Percentiles rank a stretch among this genome's conserved stretches.
phyloP scores from a whole-genome alignment of 345 rosid genomes.

The Chamaenerion angustifolium region DNA sequence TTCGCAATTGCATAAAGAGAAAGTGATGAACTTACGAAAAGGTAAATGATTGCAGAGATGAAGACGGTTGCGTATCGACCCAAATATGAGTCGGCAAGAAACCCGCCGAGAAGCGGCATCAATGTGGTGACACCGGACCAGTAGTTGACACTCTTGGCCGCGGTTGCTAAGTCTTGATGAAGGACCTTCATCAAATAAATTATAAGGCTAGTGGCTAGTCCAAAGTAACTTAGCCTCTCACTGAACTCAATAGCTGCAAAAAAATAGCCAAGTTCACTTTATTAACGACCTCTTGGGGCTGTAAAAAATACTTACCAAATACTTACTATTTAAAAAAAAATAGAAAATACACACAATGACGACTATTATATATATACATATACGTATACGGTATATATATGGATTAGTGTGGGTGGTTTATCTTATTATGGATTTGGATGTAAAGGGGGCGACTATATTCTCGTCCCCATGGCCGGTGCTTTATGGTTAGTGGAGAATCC shows the following conservation, averaged over 20 bases:
- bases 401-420: no score
- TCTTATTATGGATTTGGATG: no score
- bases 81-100: conserved; percentile 32
- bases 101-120: conserved; percentile 35
- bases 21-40: conserved; percentile 17
- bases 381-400: no score
- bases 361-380: no score
- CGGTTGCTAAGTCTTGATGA: conserved; percentile 30
- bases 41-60: conserved; percentile 24
- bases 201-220: conserved; percentile 28
- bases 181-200: conserved; percentile 25
- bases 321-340: not conserved
- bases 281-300: no score
- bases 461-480: no score
- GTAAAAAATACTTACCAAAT: not conserved
- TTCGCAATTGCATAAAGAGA: no score
- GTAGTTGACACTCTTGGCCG: conserved; percentile 34
- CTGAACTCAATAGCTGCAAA: conserved; percentile 40
- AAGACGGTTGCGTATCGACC: conserved; percentile 30
- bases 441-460: no score
- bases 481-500: no score
- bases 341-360: not conserved
- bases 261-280: no score
- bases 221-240: conserved; percentile 34
- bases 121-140: conserved; percentile 42